These are phyloP conservation scores for Trichoderma asperelloides DNA, from an alignment of 495 filamentous ascomycete species.

Conservation along the genomic window DNA sequence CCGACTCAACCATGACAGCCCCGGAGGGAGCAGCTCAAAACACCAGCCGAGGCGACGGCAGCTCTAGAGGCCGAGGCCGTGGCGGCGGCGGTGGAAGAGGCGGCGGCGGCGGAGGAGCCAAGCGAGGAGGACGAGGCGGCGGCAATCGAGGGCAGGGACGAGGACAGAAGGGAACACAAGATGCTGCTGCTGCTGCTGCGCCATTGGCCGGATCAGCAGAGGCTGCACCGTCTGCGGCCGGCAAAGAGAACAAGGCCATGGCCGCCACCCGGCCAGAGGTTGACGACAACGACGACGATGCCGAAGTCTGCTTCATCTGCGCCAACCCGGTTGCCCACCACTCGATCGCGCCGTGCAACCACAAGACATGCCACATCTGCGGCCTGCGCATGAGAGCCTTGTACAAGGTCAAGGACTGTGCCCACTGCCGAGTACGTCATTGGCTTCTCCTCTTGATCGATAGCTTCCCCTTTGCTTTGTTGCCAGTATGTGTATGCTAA, in stretches of 20 bases:
- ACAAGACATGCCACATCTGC: constrained; percentile 93
- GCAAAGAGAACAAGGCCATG: not conserved
- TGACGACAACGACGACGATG: constrained; percentile 48
- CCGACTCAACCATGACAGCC: constrained; percentile 5
- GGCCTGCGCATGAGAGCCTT: constrained; percentile 78
- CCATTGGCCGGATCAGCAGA: not conserved
- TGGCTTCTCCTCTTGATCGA: too few relatives aligned
- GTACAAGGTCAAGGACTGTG: constrained; percentile 91
- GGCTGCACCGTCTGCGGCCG: not conserved
- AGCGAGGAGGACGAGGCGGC: constrained; percentile 15
- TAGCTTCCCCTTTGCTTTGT: too few relatives aligned
- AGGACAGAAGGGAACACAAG: constrained; percentile 9
- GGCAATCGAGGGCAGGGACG: constrained; percentile 22
- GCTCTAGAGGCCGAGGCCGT: not conserved
- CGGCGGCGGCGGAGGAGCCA: not conserved
- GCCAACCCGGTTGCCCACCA: constrained; percentile 77
- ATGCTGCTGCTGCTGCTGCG: not conserved
- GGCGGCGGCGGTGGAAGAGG: not conserved
- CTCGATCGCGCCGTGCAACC: constrained; percentile 85
- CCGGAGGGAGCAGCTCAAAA: constrained; percentile 7
- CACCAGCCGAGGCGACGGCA: constrained; percentile 15
- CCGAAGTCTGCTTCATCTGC: constrained; percentile 93
- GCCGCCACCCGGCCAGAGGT: constrained; percentile 5
- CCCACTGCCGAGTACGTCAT: constrained; percentile 77
- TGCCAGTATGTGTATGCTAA: too few relatives aligned